Conservation (phyloP, 116 monocot species). For the Dioscorea cayenensis region DNA sequence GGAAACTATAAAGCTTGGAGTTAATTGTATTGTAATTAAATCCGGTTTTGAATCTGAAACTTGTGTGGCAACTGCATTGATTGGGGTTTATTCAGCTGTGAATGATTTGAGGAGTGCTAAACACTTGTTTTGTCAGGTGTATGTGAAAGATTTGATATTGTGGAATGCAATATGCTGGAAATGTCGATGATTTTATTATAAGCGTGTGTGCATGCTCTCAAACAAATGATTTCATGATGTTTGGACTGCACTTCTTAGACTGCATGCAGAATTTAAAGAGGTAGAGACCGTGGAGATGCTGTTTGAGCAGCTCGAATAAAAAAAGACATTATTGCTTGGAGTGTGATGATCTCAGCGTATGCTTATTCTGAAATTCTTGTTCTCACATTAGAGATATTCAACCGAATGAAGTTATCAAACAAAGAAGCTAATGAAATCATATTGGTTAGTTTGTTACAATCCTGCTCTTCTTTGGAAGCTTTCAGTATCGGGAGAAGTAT, state of each 20-base stretch:
- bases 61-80: conserved; percentile 31
- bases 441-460: conserved; percentile 40
- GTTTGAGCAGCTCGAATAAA: conserved; percentile 25
- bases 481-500: conserved; percentile 29
- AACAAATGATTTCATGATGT: conserved; percentile 2
- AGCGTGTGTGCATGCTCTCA: conserved; percentile 8
- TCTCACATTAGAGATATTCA: conserved; percentile 38
- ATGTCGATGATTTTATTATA: conserved; percentile 18
- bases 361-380: conserved; percentile 13
- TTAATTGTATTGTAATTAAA: conserved; percentile 30
- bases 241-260: conserved; percentile 37
- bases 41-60: conserved; percentile 14
- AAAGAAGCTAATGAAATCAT: conserved; percentile 39
- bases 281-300: conserved; percentile 22
- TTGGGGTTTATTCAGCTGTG: conserved; percentile 31
- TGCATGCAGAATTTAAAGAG: conserved; percentile 33
- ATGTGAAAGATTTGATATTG: conserved; percentile 34
- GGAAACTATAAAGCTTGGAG: not conserved
- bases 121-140: conserved; percentile 13
- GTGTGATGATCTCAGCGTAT: conserved; percentile 41
- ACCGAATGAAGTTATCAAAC: conserved; percentile 23
- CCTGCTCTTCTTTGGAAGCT: conserved; percentile 35
- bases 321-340: conserved; percentile 55
- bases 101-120: conserved; percentile 13
- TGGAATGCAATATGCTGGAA: conserved; percentile 30